A percentile compares a stretch with the other conserved stretches of the same genome.
These are phyloP conservation scores for Boeremia exigua DNA, from an alignment of 2,329 filamentous ascomycete species.

Conservation along the genomic window DNA sequence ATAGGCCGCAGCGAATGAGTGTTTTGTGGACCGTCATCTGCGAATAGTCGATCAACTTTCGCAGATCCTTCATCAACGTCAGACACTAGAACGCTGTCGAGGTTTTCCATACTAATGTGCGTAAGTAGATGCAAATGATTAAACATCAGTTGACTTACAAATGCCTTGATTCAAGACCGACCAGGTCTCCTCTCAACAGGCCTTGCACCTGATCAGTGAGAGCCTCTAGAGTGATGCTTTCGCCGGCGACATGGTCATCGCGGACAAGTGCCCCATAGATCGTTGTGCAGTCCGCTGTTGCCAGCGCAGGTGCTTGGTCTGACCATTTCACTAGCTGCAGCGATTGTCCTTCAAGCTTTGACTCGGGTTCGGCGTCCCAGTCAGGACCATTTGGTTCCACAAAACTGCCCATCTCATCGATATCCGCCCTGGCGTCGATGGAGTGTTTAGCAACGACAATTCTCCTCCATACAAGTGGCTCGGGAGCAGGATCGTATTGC, in stretches of 20 bases:
- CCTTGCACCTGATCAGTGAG: conserved; percentile 23
- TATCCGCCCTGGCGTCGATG: neutral
- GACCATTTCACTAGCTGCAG: conserved; percentile 1
- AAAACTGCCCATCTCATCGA: conserved; percentile 35
- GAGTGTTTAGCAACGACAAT: neutral
- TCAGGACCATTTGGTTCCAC: conserved; percentile 35
- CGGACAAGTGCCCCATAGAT: conserved; percentile 24
- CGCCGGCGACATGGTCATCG: neutral
- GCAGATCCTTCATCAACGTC: conserved; percentile 43
- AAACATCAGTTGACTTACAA: conserved; percentile 25
- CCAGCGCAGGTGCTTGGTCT: neutral
- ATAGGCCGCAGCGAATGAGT: conserved; percentile 19
- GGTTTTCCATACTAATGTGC: conserved; percentile 29
- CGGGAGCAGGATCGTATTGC: conserved; percentile 3
- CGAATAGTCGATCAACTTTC: conserved; percentile 28
- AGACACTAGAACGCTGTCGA: conserved; percentile 23
- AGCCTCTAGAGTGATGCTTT: conserved; percentile 16
- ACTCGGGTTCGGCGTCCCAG: conserved; percentile 13
- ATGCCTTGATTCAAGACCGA: conserved; percentile 19
- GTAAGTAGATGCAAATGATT: conserved; percentile 5
- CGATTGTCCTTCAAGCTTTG: conserved; percentile 15
- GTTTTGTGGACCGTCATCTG: neutral
- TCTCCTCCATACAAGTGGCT: conserved; percentile 7
- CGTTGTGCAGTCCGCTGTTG: conserved; percentile 13
- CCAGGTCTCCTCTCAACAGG: conserved; percentile 16